Conservation (phyloP, 768 basidiomycete species). For the Pisolithus tinctorius region DNA sequence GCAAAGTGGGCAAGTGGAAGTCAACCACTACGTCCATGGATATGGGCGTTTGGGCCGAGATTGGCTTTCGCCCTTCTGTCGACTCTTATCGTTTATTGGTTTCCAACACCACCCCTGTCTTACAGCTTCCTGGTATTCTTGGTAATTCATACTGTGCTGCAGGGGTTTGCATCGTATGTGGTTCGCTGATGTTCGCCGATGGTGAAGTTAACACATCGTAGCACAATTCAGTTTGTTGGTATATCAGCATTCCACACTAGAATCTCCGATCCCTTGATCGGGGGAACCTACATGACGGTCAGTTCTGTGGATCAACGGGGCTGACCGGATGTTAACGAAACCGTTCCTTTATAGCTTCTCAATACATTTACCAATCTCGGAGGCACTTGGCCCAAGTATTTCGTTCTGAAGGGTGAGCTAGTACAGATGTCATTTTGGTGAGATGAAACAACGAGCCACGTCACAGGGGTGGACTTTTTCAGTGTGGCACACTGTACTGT, state of each 20-base stretch:
- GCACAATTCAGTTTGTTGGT: slow-evolving; percentile 98
- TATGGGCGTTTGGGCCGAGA: slow-evolving; percentile 86
- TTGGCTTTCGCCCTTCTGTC: slow-evolving; percentile 65
- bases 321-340: neutral
- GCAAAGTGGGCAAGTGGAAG: slow-evolving; percentile 86
- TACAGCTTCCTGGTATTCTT: slow-evolving; percentile 75
- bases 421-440: neutral
- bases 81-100: slow-evolving; percentile 74
- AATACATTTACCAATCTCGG: slow-evolving; percentile 97
- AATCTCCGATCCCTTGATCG: slow-evolving; percentile 93
- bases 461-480: slow-evolving; percentile 77
- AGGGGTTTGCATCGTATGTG: slow-evolving; percentile 79
- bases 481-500: slow-evolving; percentile 80
- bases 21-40: slow-evolving; percentile 78
- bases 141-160: slow-evolving; percentile 73
- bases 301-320: slow-evolving; percentile 4
- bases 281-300: slow-evolving; percentile 99
- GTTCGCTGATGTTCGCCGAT: neutral
- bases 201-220: slow-evolving; percentile 22
- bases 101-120: slow-evolving; percentile 72
- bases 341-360: slow-evolving; percentile 52
- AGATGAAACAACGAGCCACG: slow-evolving; percentile 7
- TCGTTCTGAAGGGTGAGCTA: slow-evolving; percentile 77
- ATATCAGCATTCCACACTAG: slow-evolving; percentile 98
- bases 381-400: slow-evolving; percentile 97